Evolutionary conservation across 2,329 filamentous ascomycete species (phyloP).

Genomic region (Diplocarpon mali): DNA sequence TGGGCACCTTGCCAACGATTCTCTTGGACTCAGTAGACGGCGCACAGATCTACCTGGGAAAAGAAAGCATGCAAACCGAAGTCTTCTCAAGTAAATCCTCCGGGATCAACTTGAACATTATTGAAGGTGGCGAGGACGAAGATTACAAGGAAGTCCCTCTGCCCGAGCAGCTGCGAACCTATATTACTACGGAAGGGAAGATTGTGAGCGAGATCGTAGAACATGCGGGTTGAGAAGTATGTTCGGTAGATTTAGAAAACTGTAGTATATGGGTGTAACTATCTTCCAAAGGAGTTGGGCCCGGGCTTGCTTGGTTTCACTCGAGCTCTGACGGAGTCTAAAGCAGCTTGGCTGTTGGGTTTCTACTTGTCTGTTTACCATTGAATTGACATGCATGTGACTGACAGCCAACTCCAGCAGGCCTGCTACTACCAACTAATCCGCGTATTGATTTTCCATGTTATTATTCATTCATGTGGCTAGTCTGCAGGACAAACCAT

Average conservation of each 20-base stretch:
- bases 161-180: conserved; percentile 79
- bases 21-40: conserved; percentile 90
- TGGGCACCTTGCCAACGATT: conserved; percentile 76
- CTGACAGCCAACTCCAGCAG: too few species aligned
- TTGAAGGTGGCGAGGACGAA: conserved; percentile 52
- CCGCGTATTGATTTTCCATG: too few species aligned
- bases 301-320: background rate
- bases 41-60: conserved; percentile 75
- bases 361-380: too few species aligned
- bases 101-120: conserved; percentile 78
- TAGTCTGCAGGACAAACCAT: too few species aligned
- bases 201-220: conserved; percentile 91
- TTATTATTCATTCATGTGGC: too few species aligned
- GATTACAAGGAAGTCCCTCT: conserved; percentile 83
- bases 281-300: conserved; percentile 2
- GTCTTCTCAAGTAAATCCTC: conserved; percentile 84
- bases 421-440: too few species aligned
- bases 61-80: conserved; percentile 66
- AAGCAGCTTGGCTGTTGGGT: too few species aligned
- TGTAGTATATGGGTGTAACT: conserved; percentile 9
- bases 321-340: background rate
- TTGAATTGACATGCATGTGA: too few species aligned
- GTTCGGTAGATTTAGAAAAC: background rate
- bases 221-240: conserved; percentile 58
- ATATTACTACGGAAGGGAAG: conserved; percentile 61